Conservation (phyloP, 768 basidiomycete species). For the Thelephora ganbajun region DNA sequence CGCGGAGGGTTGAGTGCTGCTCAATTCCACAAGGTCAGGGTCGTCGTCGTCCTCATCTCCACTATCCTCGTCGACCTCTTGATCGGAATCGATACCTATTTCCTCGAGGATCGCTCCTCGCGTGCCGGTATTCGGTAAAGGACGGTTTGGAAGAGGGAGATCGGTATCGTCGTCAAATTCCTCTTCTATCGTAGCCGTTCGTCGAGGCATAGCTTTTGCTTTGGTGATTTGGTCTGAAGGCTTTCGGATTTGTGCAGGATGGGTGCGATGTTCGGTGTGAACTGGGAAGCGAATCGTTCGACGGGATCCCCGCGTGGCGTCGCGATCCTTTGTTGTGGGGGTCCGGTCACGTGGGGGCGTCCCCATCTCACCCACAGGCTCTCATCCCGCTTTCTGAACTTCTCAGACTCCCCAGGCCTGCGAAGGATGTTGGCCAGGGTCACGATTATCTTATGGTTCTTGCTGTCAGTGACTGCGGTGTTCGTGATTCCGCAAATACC, state of each 20-base stretch:
- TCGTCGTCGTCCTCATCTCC: conserved; percentile 12
- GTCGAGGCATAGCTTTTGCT: conserved; percentile 43
- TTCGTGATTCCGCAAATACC: neutral
- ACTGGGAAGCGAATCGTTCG: too few species aligned
- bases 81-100: conserved; percentile 42
- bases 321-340: neutral
- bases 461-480: neutral
- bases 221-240: conserved; percentile 1
- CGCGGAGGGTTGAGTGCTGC: conserved; percentile 5
- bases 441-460: neutral
- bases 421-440: neutral
- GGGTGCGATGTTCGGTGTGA: too few species aligned
- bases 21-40: conserved; percentile 12
- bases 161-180: conserved; percentile 96
- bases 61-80: conserved; percentile 20
- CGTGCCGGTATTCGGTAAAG: conserved; percentile 51
- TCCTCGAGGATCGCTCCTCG: conserved; percentile 73
- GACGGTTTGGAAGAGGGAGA: conserved; percentile 58
- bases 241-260: neutral
- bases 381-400: too few species aligned
- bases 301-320: too few species aligned
- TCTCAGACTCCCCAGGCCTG: neutral
- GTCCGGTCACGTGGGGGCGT: neutral
- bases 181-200: conserved; percentile 44
- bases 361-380: too few species aligned